phyloP scores from a whole-genome alignment of 2,329 filamentous ascomycete genomes.

The Fusarium sp. region DNA sequence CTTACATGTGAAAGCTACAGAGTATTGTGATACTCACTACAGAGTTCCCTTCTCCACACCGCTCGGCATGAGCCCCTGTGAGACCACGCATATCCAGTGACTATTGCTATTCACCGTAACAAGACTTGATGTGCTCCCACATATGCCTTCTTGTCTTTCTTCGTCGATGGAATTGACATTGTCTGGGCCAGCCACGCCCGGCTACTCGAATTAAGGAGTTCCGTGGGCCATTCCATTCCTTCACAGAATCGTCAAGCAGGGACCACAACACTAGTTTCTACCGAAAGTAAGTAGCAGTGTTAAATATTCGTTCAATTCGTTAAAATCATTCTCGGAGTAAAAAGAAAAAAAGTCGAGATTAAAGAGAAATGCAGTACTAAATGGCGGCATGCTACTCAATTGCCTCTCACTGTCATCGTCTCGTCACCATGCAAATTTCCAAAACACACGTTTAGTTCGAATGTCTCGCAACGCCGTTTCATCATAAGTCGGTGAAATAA shows the following conservation, averaged over 20 bases:
- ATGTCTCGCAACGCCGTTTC: background rate
- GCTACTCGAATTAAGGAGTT: background rate
- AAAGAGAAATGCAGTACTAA: too few species aligned
- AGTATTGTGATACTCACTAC: fast-evolving
- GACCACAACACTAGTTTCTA: background rate
- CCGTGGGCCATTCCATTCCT: background rate
- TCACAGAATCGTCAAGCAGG: background rate
- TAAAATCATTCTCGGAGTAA: background rate
- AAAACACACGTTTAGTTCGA: background rate
- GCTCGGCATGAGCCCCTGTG: background rate
- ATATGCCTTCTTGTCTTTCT: background rate
- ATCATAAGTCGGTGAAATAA: background rate
- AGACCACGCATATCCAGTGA: background rate
- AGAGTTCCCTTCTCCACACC: background rate
- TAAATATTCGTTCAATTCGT: background rate
- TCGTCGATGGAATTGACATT: background rate
- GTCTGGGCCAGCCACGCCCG: background rate
- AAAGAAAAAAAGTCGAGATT: too few species aligned
- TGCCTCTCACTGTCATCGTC: background rate
- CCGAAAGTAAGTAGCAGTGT: background rate
- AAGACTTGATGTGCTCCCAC: background rate
- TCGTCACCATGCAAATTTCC: background rate
- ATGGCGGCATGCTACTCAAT: background rate
- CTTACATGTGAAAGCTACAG: background rate
- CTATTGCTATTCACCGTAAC: background rate